Evolutionary conservation across 768 basidiomycete genomes (phyloP), one percentile per base, ranked within the genome.

Genomic region (Leccinum pellstonianum): DNA sequence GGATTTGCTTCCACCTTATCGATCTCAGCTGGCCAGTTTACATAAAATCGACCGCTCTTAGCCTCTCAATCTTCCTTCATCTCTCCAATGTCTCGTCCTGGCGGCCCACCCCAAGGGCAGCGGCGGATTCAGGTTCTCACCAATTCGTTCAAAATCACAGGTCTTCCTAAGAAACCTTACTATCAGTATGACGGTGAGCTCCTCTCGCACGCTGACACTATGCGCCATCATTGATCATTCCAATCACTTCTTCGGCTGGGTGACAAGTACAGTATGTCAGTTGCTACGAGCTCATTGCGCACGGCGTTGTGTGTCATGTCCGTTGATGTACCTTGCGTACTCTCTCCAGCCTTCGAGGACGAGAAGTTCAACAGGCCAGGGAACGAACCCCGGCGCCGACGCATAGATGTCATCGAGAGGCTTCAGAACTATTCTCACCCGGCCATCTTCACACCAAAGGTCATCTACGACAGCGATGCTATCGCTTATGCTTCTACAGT

Each of bases 401-500:
- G 73, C 55, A 70, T 73, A 33, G 76, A 74, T 1, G 17, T 70
- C 2, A 62, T 73, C 1, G 67, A 73, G 55, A 63, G 67, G 5
- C 68, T 85, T 0, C 82, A 83, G 53, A 77, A 68, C 5, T 67
- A 67, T 0, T 64, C 75, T 0, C 70, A 73, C 0, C 77, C 81
- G 0, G 55, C 55, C 0, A 8, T 75, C 0, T 84, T 84, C 61
- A 73, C 65, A 12, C 80, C 80, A 1, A 76, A 75, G 14, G 70
- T 75, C 4, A 64, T 84, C 5, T 85, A 80, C 56, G 83, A 85
- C 53, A 78, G 82, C 0, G 72, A 72, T 4, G 72, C 74, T 0
- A 77, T 83, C 0, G 65, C 80, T 0, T 85, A 80, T 38, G 70
- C 78, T 0, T 73, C 77, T 0, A 63, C 56, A 0, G 55, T 38